Base-by-base conservation (phyloP, 305 asterid genomes). In the Fraxinus paxiana region DNA sequence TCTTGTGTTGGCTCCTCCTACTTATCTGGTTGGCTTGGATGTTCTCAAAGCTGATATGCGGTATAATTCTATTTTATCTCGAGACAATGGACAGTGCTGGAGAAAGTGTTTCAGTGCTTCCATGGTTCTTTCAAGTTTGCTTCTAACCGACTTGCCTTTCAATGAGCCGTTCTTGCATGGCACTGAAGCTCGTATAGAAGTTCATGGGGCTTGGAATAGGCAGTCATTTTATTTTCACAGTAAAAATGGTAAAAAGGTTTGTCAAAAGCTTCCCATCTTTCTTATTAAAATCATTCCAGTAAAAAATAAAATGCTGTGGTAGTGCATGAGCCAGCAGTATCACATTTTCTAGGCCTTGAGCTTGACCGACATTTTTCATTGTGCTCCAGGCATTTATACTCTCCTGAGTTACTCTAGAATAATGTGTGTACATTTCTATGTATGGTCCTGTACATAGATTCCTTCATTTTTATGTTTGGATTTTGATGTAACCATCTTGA, bases 121-220 rank as follows among this genome's bases (percentile, higher is more conserved):
- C 77, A 74, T 89, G 85, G 89, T 87, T 76, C 85, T 87, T 73
- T 89, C 92, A 26, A 87, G 85, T 81, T 82, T 83, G 65, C 84
- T 86, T 83, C 84, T 85, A 10, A 84, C 75, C 18, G 83, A 81
- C 73, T 73, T 59, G 48, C 73, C 75, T 54, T 76, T 81, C 54
- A 77, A 79, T 35, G 92, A 86, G 81, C 87, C 87, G 17, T 87
- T 87, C 82, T 83, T 86, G 78, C 86, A 84, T 86, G 90, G 89
- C 18, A 70, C 77, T 77, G 86, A 85, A 82, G 83, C 88, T 83
- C 88, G 88, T 74, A 78, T 80, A 77, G 90, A 88, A 90, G 84
- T 82, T 77, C 83, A 82, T 30, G 80, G 87, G 70, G 84, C 83
- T 79, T 82, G 87, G 90, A 80, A 79, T 81, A 83, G 86, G 74